Base-by-base conservation (phyloP, 2,329 filamentous ascomycete genomes). In the Neurospora sp. region DNA sequence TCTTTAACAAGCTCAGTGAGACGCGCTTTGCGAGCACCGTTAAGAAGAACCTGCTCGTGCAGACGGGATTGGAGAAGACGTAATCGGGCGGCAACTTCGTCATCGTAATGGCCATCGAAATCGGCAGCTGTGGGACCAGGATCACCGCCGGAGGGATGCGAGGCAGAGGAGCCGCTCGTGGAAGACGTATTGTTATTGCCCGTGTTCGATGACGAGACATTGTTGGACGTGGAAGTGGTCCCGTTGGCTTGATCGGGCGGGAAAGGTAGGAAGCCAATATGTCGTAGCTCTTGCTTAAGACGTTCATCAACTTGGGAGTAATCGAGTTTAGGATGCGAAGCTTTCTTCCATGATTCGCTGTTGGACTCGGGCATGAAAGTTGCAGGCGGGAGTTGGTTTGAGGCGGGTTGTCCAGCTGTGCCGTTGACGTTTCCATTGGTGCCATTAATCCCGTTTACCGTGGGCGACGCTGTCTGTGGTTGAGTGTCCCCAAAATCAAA, bases 1-100 rank as follows among this genome's bases (percentile, higher is more conserved):
- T 97, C 94, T 75, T 93, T 91, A 8, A 96, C 93, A 38, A 97
- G 86, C 43, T 97, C 94, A 1, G 93, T 89, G 11, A 99, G 84
- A 2, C 94, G 89, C 7, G 93, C 86, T 81, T 98, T 98, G 73
- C 93, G 91, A 5, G 95, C 93, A 46, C 94, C 95, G 79, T 99
- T 99, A 79, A 92, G 84, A 70, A 97, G 88, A 79, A 92, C 91
- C 78, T 96, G 91, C 71, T 93, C 89, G 74, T 93, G 91, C 2
- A 99, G 86, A 68, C 93, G 90, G 68, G 87, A 85, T 78, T 99
- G 96, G 1, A 99, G 85, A 33, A 93, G 88, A 11, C 96, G 93
- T 28, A 99, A 83, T 23, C 96, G 91, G 67, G 93, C 94, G 7
- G 94, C 93, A 46, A 99, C 92, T 79, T 97, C 95, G 78, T 99